Evolutionary conservation across 176 grass and related monocot genomes (phyloP), one percentile per base, ranked within the genome.

Genomic region (Melocanna baccifera): DNA sequence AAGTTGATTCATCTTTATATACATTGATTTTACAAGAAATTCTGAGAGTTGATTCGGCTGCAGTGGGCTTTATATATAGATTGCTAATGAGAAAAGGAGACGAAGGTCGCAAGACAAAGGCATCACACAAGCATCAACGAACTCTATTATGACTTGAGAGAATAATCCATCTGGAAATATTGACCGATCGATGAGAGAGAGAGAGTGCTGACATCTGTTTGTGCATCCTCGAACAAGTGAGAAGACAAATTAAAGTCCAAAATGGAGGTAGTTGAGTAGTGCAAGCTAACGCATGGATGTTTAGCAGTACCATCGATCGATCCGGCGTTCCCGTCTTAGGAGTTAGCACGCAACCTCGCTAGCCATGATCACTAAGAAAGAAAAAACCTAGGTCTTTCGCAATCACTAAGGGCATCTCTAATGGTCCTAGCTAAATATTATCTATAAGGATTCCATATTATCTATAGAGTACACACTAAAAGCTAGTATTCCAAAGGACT

Each of bases 81-180:
- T 12, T n/a, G 56, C 71, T 20, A 46, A 11, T 61, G 62, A 42
- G 46, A 52, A 69, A 62, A 32, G 4, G 52, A 81, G 70, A 85
- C 72, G 70, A 69, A 83, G 66, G 67, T 78, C 55, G 71, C 80
- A 52, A 61, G 82, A 66, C 50, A 80, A 69, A 58, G 32, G 83
- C 63, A 70, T 86, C 77, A 55, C 70, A 81, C 83, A 89, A 81
- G 70, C 83, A 89, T 89, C 87, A 62, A 88, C 84, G 75, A 73
- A 23, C 83, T 86, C 82, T 85, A 62, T 70, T 81, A 89, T 89
- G 83, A 82, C 64, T 76, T 5, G 50, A 22, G 88, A 75, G 83
- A 89, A 71, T 86, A 89, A 81, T 76, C 43, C 47, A 80, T 84
- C 75, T 84, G 68, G 68, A 59, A 57, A 34, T 36, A 63, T 76